Conservation (phyloP, 108 stramenopile species). For the Epipyxis sp. region DNA sequence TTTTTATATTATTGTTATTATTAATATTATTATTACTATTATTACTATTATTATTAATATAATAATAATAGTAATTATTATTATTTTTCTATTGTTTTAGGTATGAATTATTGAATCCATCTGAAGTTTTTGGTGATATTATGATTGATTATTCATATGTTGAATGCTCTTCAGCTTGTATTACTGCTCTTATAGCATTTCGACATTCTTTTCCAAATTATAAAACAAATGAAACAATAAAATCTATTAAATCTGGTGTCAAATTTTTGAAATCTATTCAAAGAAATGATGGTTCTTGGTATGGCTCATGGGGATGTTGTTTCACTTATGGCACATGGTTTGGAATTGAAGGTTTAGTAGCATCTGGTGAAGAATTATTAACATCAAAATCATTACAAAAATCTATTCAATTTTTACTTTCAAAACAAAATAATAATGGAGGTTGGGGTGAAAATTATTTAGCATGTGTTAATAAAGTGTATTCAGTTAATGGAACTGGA, state of each 20-base stretch:
- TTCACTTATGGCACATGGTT: conserved; percentile 93
- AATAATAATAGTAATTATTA: too few relatives aligned
- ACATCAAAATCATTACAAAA: conserved; percentile 52
- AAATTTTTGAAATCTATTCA: conserved; percentile 87
- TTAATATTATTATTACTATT: too few relatives aligned
- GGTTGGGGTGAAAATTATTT: conserved; percentile 99
- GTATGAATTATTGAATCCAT: conserved; percentile 94
- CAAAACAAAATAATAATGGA: conserved; percentile 80
- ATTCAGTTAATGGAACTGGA: conserved; percentile 67
- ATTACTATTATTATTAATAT: too few relatives aligned
- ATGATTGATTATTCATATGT: conserved; percentile 99
- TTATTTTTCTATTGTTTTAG: too few relatives aligned
- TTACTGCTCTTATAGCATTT: conserved; percentile 86
- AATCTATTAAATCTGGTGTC: conserved; percentile 69
- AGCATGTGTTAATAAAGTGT: conserved; percentile 90
- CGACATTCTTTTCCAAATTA: conserved; percentile 68
- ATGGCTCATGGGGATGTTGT: conserved; percentile 91
- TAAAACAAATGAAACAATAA: conserved; percentile 66
- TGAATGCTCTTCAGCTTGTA: conserved; percentile 91
- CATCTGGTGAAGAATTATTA: conserved; percentile 34
- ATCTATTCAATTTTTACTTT: conserved; percentile 64
- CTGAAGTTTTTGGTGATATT: conserved; percentile 97
- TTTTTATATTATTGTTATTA: too few relatives aligned
- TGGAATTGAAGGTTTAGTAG: conserved; percentile 60
- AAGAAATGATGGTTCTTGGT: conserved; percentile 89